phyloP scores from a whole-genome alignment of 495 filamentous ascomycete species.

The Cetradonia linearis region DNA sequence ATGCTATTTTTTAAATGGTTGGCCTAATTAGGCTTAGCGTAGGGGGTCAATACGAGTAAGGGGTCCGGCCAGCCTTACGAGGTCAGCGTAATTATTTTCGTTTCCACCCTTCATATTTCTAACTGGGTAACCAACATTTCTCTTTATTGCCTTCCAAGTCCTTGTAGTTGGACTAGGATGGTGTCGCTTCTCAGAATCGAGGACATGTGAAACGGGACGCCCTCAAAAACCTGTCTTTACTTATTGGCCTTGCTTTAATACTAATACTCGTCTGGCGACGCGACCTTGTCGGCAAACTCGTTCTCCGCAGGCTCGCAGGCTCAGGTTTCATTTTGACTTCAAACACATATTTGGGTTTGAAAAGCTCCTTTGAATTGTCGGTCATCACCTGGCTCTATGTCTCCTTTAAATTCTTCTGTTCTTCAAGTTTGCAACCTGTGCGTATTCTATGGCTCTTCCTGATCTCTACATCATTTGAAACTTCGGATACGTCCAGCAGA shows the following conservation, averaged over 20 bases:
- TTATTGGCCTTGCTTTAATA: not conserved
- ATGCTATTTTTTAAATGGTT: no score
- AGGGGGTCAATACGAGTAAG: not conserved
- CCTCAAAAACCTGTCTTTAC: not conserved
- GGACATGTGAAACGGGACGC: not conserved
- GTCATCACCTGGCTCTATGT: no score
- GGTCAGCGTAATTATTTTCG: not conserved
- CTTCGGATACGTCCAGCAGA: not conserved
- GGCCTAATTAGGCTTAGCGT: no score
- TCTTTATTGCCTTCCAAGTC: no score
- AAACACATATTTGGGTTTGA: not conserved
- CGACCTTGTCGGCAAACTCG: conserved; percentile 3
- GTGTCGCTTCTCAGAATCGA: not conserved
- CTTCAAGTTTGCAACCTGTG: not conserved
- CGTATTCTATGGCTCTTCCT: not conserved
- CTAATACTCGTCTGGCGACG: not conserved
- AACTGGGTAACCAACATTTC: not conserved
- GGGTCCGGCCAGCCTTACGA: not conserved
- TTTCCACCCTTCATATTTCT: not conserved
- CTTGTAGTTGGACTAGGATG: not conserved
- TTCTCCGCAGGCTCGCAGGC: not conserved
- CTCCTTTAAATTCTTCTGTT: not conserved
- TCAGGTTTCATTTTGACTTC: not conserved
- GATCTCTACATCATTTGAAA: not conserved
- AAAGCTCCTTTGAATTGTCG: not conserved